Percentiles rank a stretch among this genome's conserved stretches.
These are phyloP conservation scores for Aspergillus caelatus DNA, from an alignment of 2,329 filamentous ascomycete species.

Conservation along the genomic window DNA sequence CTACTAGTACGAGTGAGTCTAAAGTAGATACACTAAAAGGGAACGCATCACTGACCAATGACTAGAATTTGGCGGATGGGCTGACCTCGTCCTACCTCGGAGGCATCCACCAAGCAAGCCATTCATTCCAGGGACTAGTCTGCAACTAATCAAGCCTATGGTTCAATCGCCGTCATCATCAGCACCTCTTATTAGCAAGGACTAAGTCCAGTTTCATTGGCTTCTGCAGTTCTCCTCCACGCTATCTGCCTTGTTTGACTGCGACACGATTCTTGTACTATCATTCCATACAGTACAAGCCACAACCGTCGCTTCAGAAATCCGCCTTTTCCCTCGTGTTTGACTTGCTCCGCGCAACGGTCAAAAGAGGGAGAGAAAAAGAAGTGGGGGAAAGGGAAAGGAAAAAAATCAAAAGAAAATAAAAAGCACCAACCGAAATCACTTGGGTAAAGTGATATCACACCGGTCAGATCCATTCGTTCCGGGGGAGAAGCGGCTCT, in stretches of 20 bases:
- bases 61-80: background rate
- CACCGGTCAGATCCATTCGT: constrained; percentile 1
- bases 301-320: constrained; percentile 6
- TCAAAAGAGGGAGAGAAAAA: background rate
- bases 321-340: background rate
- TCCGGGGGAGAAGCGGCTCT: constrained; percentile 13
- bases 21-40: background rate
- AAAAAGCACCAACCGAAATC: background rate
- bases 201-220: constrained; percentile 1
- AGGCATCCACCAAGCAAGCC: constrained; percentile 3
- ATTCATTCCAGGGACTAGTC: constrained; percentile 5
- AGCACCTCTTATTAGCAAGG: background rate
- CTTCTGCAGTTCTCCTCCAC: background rate
- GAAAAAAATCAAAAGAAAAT: background rate
- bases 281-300: constrained; percentile 2
- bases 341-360: constrained; percentile 2
- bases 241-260: constrained; percentile 9
- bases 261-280: constrained; percentile 5
- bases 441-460: constrained; percentile 3
- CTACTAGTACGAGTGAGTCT: background rate
- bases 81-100: constrained; percentile 3
- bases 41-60: background rate
- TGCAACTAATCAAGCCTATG: background rate
- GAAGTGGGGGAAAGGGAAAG: background rate
- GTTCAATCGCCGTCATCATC: background rate